phyloP scores from a whole-genome alignment of 306 rosid species.

The Hylodesmum podocarpum region DNA sequence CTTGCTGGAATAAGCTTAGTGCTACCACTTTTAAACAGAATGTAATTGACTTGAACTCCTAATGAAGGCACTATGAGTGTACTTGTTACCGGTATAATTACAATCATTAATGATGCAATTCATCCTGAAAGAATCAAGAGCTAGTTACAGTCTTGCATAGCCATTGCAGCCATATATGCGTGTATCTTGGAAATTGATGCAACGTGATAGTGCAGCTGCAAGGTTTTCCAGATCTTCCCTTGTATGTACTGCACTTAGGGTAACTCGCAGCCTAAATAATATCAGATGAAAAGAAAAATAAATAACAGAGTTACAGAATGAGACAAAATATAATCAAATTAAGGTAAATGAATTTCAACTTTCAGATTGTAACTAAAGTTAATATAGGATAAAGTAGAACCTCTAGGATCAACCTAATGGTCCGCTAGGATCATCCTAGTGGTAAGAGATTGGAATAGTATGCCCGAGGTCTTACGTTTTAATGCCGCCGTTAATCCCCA shows the following conservation, averaged over 20 bases:
- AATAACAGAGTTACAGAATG: not conserved
- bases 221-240: slow-evolving; percentile 71
- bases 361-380: not conserved
- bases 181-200: slow-evolving; percentile 67
- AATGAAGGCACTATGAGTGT: not conserved
- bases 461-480: too few relatives aligned
- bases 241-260: slow-evolving; percentile 78
- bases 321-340: not conserved
- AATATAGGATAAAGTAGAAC: not conserved
- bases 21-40: slow-evolving; percentile 3
- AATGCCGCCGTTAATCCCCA: too few relatives aligned
- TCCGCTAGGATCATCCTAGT: too few relatives aligned
- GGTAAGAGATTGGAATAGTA: too few relatives aligned
- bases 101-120: not conserved
- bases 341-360: not conserved
- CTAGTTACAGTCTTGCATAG: slow-evolving; percentile 60
- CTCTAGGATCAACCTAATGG: too few relatives aligned
- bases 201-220: slow-evolving; percentile 59
- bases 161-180: slow-evolving; percentile 41
- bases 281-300: not conserved
- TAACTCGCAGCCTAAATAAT: slow-evolving; percentile 66
- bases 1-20: not conserved
- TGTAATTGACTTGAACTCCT: not conserved
- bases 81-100: not conserved
- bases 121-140: slow-evolving; percentile 11